phyloP scores from a whole-genome alignment of 495 filamentous ascomycete species.

The Corynascus novoguineensis region DNA sequence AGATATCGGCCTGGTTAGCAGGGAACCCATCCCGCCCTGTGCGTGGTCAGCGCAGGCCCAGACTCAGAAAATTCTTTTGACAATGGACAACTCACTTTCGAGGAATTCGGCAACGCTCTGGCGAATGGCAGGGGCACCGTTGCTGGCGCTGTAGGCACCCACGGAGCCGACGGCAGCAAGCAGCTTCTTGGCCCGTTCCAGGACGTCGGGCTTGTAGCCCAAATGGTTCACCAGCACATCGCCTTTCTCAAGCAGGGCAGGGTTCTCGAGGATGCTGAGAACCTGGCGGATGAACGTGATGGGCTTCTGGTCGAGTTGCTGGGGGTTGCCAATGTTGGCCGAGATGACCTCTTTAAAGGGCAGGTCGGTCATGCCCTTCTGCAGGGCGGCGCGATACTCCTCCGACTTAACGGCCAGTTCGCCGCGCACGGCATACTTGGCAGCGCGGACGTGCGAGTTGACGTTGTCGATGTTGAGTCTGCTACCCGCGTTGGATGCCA shows the following conservation, averaged over 20 bases:
- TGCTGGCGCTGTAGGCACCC: slow-evolving; percentile 92
- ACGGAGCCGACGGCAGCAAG: slow-evolving; percentile 81
- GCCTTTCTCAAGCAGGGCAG: slow-evolving; percentile 69
- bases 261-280: slow-evolving; percentile 89
- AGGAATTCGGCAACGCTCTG: slow-evolving; percentile 91
- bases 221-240: slow-evolving; percentile 61
- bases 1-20: slow-evolving; percentile 71
- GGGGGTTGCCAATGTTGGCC: slow-evolving; percentile 98
- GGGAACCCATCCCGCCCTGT: slow-evolving; percentile 79
- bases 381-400: slow-evolving; percentile 70
- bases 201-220: slow-evolving; percentile 82
- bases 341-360: slow-evolving; percentile 89
- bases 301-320: slow-evolving; percentile 97
- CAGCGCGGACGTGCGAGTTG: slow-evolving; percentile 75
- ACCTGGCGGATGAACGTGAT: slow-evolving; percentile 99
- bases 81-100: slow-evolving; percentile 58
- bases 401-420: slow-evolving; percentile 89
- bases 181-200: slow-evolving; percentile 73
- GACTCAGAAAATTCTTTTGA: too few relatives aligned
- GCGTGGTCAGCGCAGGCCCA: neutral
- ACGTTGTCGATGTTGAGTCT: slow-evolving; percentile 81
- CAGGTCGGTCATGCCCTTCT: slow-evolving; percentile 50
- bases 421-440: slow-evolving; percentile 94
- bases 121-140: slow-evolving; percentile 76
- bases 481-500: slow-evolving; percentile 33